phyloP scores from a whole-genome alignment of 129 eudicot genomes.

The carrot (Daucus carota) region DH1_v3.0 NC_030389.2:34339501-34340000 shows the following conservation, averaged over 20 bases:
- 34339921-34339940: conserved; percentile 57
- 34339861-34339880: conserved; percentile 37
- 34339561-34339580: conserved; percentile 76
- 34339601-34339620: conserved; percentile 86
- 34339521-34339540: conserved; percentile 69
- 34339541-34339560: conserved; percentile 64
- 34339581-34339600: conserved; percentile 93
- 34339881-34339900: conserved; percentile 76
- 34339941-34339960: conserved; percentile 75
- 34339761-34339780: conserved; percentile 88
- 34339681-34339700: conserved; percentile 27
- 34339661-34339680: conserved; percentile 30
- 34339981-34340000: conserved; percentile 48
- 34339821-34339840: conserved; percentile 40
- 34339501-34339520: conserved; percentile 74
- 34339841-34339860: conserved; percentile 51
- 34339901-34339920: conserved; percentile 66
- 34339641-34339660: conserved; percentile 38
- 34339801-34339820: conserved; percentile 56
- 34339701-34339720: conserved; percentile 29
- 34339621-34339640: conserved; percentile 89
- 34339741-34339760: conserved; percentile 57
- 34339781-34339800: conserved; percentile 47
- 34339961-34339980: conserved; percentile 58
- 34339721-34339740: conserved; percentile 40